Percentiles rank a stretch among this genome's conserved stretches.
Conservation (phyloP, 2,329 filamentous ascomycete species). For the Alternaria sp. region DNA sequence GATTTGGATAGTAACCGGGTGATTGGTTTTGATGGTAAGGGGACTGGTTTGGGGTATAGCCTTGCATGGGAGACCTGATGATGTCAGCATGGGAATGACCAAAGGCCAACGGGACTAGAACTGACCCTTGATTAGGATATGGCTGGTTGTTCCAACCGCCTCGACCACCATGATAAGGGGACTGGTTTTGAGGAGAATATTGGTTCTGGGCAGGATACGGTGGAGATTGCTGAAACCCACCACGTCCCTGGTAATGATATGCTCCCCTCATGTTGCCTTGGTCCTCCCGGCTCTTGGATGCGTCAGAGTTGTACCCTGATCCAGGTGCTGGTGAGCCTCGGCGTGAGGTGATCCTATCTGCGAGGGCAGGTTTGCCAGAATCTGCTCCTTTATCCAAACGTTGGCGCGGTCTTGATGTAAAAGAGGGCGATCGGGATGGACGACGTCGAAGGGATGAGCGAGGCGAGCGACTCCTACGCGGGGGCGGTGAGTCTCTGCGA, state of each 20-base stretch:
- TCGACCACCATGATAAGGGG: slow-evolving; percentile 65
- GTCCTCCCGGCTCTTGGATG: slow-evolving; percentile 34
- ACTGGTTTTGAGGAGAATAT: slow-evolving; percentile 68
- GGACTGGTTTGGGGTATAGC: slow-evolving; percentile 65
- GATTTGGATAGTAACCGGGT: slow-evolving; percentile 60
- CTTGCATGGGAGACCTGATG: slow-evolving; percentile 57
- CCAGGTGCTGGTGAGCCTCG: slow-evolving; percentile 38
- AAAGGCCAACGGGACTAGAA: slow-evolving; percentile 8
- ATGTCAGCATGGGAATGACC: slow-evolving; percentile 36
- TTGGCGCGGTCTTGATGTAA: slow-evolving; percentile 18
- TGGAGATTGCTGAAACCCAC: slow-evolving; percentile 65
- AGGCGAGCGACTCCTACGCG: slow-evolving; percentile 36
- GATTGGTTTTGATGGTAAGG: slow-evolving; percentile 59
- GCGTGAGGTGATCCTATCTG: slow-evolving; percentile 29
- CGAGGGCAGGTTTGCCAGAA: slow-evolving; percentile 18
- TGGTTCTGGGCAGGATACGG: slow-evolving; percentile 66
- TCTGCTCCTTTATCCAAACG: slow-evolving; percentile 31
- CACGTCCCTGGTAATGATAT: slow-evolving; percentile 48
- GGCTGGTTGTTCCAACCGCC: slow-evolving; percentile 61
- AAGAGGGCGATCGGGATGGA: slow-evolving; percentile 42
- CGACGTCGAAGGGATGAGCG: slow-evolving; percentile 34
- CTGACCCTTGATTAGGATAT: slow-evolving; percentile 60
- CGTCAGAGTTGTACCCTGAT: slow-evolving; percentile 44
- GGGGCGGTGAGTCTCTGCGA: slow-evolving; percentile 37
- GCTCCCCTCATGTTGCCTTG: slow-evolving; percentile 48